Conservation (phyloP, 441 rosid genomes). For the Gossypium laxum region DNA sequence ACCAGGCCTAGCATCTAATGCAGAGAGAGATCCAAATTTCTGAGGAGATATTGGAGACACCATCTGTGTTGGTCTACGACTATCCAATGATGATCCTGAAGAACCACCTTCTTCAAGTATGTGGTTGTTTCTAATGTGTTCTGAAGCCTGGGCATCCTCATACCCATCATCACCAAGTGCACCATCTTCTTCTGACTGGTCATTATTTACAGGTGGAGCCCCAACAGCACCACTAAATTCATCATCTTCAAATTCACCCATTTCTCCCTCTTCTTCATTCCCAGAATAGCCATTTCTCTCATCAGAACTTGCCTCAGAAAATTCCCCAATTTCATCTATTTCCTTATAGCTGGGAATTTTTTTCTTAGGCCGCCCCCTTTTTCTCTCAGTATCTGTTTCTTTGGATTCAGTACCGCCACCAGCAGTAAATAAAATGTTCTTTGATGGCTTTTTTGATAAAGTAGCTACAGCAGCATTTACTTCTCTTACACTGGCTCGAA, state of each 20-base stretch:
- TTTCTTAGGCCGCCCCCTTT: constrained; percentile 88
- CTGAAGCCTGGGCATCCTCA: constrained; percentile 50
- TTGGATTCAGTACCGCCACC: constrained; percentile 39
- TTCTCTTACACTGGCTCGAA: constrained; percentile 77
- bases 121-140: constrained; percentile 40
- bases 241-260: constrained; percentile 72
- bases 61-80: constrained; percentile 48
- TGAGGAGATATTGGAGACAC: constrained; percentile 78
- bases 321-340: constrained; percentile 81
- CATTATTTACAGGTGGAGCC: constrained; percentile 46
- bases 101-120: constrained; percentile 62
- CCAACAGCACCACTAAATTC: constrained; percentile 64
- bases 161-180: constrained; percentile 43
- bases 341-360: constrained; percentile 83
- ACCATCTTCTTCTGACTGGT: constrained; percentile 70
- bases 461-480: constrained; percentile 62
- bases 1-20: constrained; percentile 88
- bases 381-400: constrained; percentile 58
- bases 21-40: constrained; percentile 94
- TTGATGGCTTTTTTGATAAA: constrained; percentile 86
- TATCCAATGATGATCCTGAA: constrained; percentile 80
- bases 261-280: constrained; percentile 88
- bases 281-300: constrained; percentile 73
- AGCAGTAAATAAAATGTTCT: constrained; percentile 45
- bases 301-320: constrained; percentile 82